Percentiles rank a stretch among this genome's conserved stretches.
phyloP scores from a whole-genome alignment of 805 yeast species.

The Sungouiella blattae region DNA sequence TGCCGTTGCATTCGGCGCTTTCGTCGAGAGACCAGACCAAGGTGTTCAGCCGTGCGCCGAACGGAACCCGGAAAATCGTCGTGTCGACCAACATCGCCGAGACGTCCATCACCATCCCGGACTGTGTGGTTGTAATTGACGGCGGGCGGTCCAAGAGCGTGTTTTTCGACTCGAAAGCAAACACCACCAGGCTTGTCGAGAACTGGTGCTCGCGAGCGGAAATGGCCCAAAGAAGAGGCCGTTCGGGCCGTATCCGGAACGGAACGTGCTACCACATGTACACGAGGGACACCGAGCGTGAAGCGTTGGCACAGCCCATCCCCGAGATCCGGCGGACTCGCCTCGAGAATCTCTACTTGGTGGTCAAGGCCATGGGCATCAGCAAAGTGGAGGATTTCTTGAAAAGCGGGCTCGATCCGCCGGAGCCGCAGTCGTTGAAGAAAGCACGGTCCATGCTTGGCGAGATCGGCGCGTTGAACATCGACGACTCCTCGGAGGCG shows the following conservation, averaged over 20 bases:
- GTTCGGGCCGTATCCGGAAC: conserved; percentile 92
- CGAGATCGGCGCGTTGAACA: conserved; percentile 69
- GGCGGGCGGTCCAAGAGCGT: conserved; percentile 81
- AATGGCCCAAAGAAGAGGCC: conserved; percentile 86
- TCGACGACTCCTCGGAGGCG: conserved; percentile 23
- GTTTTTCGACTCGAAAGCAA: conserved; percentile 62
- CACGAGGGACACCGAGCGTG: conserved; percentile 52
- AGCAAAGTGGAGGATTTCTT: conserved; percentile 67
- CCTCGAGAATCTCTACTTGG: conserved; percentile 75
- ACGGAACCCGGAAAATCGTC: conserved; percentile 67
- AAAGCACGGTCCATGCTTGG: conserved; percentile 51
- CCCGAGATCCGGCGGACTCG: conserved; percentile 89
- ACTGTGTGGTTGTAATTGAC: conserved; percentile 88
- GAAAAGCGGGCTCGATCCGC: conserved; percentile 78
- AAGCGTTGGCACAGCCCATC: conserved; percentile 69
- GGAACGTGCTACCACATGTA: conserved; percentile 83
- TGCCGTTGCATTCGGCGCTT: conserved; percentile 88
- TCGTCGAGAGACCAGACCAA: conserved; percentile 76
- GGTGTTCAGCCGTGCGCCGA: conserved; percentile 60
- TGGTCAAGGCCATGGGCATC: conserved; percentile 87
- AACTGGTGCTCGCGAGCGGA: conserved; percentile 90
- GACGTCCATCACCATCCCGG: conserved; percentile 94
- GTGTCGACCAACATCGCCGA: conserved; percentile 95
- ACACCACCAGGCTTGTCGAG: conserved; percentile 70
- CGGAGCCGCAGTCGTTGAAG: conserved; percentile 49